Percentiles rank a stretch among this genome's conserved stretches.
phyloP scores from a whole-genome alignment of 2,329 filamentous ascomycete genomes.

The Aspergillus tamarii region DNA sequence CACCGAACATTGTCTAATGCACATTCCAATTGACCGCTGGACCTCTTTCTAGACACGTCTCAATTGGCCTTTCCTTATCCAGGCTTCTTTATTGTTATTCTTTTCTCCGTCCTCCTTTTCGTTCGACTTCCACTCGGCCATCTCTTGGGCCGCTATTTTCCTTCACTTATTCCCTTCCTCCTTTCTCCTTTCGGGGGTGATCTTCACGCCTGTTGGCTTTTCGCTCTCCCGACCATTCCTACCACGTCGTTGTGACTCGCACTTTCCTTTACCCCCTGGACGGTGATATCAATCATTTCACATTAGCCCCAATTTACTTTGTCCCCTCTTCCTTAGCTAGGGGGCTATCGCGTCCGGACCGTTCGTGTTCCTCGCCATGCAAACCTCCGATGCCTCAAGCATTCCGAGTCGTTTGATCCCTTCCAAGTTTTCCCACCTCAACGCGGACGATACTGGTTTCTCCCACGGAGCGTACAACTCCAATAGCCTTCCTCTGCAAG shows the following conservation, averaged over 20 bases:
- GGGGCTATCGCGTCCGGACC: conserved; percentile 76
- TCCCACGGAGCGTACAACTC: conserved; percentile 90
- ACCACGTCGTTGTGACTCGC: conserved; percentile 39
- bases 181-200: conserved; percentile 23
- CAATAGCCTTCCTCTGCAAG: conserved; percentile 70
- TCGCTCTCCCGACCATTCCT: conserved; percentile 17
- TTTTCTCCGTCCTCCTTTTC: conserved; percentile 19
- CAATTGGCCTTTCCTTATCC: conserved; percentile 20
- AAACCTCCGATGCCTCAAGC: conserved; percentile 72
- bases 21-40: conserved; percentile 38
- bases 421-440: conserved; percentile 75
- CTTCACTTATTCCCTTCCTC: conserved; percentile 7
- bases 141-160: conserved; percentile 12
- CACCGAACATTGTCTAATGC: conserved; percentile 31
- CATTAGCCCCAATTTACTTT: conserved; percentile 53
- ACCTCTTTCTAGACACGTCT: conserved; percentile 35
- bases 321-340: conserved; percentile 73
- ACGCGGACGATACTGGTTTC: conserved; percentile 78
- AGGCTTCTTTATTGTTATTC: conserved; percentile 25
- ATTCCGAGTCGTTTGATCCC: conserved; percentile 68
- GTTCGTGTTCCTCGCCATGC: conserved; percentile 70
- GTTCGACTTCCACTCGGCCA: conserved; percentile 18
- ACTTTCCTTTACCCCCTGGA: conserved; percentile 15
- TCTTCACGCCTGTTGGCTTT: conserved; percentile 20
- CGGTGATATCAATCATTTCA: conserved; percentile 22